Percentiles rank a stretch among this genome's conserved stretches.
These are phyloP conservation scores for Thraustochytrium sp. DNA, from an alignment of 352 stramenopile species.

Conservation along the genomic window DNA sequence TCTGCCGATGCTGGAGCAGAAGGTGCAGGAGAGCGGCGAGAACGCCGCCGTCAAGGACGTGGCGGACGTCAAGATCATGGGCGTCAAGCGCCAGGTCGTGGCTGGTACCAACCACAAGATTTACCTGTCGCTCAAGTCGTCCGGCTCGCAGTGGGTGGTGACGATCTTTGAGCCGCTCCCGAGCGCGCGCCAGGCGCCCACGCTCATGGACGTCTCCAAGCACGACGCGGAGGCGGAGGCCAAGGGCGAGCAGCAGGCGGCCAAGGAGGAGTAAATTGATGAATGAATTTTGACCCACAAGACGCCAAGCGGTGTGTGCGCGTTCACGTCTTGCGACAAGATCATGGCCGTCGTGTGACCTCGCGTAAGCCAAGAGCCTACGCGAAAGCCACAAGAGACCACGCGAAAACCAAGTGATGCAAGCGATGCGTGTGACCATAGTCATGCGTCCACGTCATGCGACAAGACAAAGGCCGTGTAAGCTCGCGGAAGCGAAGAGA, in stretches of 20 bases:
- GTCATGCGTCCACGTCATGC: too few relatives aligned
- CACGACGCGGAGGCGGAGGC: not conserved
- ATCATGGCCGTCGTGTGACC: too few relatives aligned
- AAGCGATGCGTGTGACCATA: too few relatives aligned
- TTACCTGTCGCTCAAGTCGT: not conserved
- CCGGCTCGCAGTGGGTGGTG: not conserved
- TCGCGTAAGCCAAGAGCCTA: too few relatives aligned
- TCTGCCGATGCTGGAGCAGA: not conserved
- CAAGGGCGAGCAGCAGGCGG: not conserved
- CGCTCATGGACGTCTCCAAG: not conserved
- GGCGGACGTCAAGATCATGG: slow-evolving; percentile 8
- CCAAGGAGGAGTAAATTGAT: not conserved
- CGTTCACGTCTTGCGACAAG: too few relatives aligned
- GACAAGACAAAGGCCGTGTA: too few relatives aligned
- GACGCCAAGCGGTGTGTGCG: too few relatives aligned
- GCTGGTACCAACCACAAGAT: slow-evolving; percentile 18
- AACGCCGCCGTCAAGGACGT: not conserved
- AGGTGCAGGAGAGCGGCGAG: not conserved
- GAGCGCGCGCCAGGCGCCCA: not conserved
- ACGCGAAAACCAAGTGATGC: too few relatives aligned
- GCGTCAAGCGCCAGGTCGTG: slow-evolving; percentile 6
- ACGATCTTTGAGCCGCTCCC: not conserved
- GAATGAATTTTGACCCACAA: too few relatives aligned
- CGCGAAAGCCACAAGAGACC: too few relatives aligned
- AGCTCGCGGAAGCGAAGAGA: too few relatives aligned